Evolutionary conservation across 192 early-diverging fungal species (phyloP), one percentile per base, ranked within the genome.

Genomic region (Rhizophagus prolifer): DNA sequence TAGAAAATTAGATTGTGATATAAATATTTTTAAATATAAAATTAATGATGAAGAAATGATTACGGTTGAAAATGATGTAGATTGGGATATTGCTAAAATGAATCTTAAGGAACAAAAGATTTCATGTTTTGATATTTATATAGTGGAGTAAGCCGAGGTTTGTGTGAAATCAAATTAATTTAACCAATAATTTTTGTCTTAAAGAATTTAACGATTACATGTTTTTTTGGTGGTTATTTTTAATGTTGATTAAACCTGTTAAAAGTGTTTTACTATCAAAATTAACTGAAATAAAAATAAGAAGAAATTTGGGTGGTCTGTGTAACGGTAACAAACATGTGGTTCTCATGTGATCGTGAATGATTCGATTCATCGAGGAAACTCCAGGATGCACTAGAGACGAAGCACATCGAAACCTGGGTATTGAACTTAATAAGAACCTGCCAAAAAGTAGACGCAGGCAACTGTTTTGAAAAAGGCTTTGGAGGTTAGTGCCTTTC

Each of bases 381-480:
- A 36, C 0, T 21, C 58, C 71, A 60, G 71, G 58, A n/a, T 59
- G 71, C 6, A 59, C 25, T 31, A 72, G 25, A 72, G 23, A 31
- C 0, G 54, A 72, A 34, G 70, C 70, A 31, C 70, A 72, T 58
- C 54, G 30, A 1, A n/a, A 28, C 16, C 50, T 72, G 2, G 14
- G 70, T 59, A 0, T 72, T 31, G 71, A 60, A 31, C 71, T 72
- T 72, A 5, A 23, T 31, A 59, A 72, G 5, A 72, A 59, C 1
- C 50, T 72, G 4, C 5, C 71, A 72, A 60, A 25, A 36, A 60
- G 54, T 34, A 1, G 4, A 21, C n/a, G 5, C 44, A 64, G 23
- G 73, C 61, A 63, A 75, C 0, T 26, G 38, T 13, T 25, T 75
- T 75, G 26, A 62, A 75, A 65, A 75, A 75, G 2, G 23, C 61